Evolutionary conservation across 768 basidiomycete genomes (phyloP).

Genomic region (Termitomyces sp.): DNA sequence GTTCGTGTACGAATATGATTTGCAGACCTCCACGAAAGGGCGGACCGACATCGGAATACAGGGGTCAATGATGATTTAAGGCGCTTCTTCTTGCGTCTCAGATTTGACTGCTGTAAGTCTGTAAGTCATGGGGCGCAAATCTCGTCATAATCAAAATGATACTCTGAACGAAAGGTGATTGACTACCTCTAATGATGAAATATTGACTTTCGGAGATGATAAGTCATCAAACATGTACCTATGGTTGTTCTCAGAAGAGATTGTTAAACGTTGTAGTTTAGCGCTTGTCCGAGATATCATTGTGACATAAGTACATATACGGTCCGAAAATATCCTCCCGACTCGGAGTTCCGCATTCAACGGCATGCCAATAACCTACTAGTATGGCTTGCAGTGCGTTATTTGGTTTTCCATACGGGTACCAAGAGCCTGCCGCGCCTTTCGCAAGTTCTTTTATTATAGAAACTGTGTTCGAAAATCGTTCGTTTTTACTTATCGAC

Average conservation of each 20-base stretch:
- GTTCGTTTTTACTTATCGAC: neutral
- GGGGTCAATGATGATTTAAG: neutral
- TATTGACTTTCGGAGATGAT: neutral
- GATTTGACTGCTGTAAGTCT: no score
- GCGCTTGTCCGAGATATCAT: neutral
- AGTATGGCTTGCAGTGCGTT: neutral
- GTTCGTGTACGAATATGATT: neutral
- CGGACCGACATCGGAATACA: neutral
- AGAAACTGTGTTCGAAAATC: neutral
- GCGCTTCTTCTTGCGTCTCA: neutral
- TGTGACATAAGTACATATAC: neutral
- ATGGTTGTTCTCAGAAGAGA: neutral
- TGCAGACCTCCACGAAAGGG: no score
- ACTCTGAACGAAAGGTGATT: neutral
- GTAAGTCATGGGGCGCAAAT: neutral
- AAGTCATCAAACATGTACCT: neutral
- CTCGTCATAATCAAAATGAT: neutral
- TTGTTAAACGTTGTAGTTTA: no score
- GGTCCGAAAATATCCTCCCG: no score
- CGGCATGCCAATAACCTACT: neutral
- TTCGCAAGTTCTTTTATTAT: no score
- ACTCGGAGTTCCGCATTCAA: neutral
- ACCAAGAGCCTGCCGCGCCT: neutral
- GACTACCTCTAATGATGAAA: no score
- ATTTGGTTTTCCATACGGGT: neutral